A percentile compares a stretch with the other conserved stretches of the same genome.
phyloP scores from a whole-genome alignment of 495 filamentous ascomycete genomes.

The Aspergillus taichungensis region DNA sequence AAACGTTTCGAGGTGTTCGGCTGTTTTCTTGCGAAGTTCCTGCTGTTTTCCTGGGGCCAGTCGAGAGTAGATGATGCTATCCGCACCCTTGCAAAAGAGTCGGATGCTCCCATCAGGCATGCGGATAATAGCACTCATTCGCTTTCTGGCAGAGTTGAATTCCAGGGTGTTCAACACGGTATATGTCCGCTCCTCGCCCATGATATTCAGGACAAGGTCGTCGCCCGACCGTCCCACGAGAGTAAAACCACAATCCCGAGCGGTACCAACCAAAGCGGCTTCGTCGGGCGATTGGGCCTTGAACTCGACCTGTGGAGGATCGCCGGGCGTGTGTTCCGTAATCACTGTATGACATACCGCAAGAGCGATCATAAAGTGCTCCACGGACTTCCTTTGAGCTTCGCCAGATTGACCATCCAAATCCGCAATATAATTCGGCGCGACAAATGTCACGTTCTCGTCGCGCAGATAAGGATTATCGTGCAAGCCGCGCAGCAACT shows the following conservation, averaged over 20 bases:
- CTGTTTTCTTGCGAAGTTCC: slow-evolving; percentile 73
- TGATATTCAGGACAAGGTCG: slow-evolving; percentile 73
- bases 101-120: slow-evolving; percentile 93
- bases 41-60: slow-evolving; percentile 76
- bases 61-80: slow-evolving; percentile 94
- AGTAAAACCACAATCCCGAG: slow-evolving; percentile 94
- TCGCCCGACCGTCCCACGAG: slow-evolving; percentile 72
- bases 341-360: slow-evolving; percentile 96
- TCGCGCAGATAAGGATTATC: slow-evolving; percentile 87
- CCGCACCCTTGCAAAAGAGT: slow-evolving; percentile 95
- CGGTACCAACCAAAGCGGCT: slow-evolving; percentile 87
- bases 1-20: slow-evolving; percentile 93
- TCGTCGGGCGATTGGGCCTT: slow-evolving; percentile 98
- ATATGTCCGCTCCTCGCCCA: slow-evolving; percentile 77
- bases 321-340: slow-evolving; percentile 77
- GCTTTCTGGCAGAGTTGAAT: slow-evolving; percentile 94
- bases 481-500: slow-evolving; percentile 63
- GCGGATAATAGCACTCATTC: slow-evolving; percentile 95
- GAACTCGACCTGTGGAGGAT: slow-evolving; percentile 86
- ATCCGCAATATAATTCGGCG: slow-evolving; percentile 79
- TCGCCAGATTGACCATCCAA: slow-evolving; percentile 66
- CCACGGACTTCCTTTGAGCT: slow-evolving; percentile 65
- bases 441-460: slow-evolving; percentile 84
- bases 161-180: slow-evolving; percentile 90
- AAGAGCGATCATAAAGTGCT: slow-evolving; percentile 91